Base-by-base conservation (phyloP, 192 early-diverging fungal species). In the Phlyctochytrium arcticum region DNA sequence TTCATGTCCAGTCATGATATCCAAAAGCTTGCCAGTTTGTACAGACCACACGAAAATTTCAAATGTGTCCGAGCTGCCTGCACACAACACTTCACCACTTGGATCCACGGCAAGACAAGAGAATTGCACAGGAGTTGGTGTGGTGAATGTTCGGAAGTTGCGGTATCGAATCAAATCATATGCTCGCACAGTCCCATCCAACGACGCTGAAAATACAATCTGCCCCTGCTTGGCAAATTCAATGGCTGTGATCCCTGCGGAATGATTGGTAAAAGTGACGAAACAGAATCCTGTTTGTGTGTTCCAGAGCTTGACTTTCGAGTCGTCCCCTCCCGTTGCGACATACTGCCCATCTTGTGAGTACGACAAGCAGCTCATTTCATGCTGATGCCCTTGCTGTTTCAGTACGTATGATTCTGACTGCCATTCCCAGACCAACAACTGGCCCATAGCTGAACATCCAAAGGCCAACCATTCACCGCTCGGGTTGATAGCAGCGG, bases 341-440 rank as follows among this genome's bases (percentile, higher is more conserved):
- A 99, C 76, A 61, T 86, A 90, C 73, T 98, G 94, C 21, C 95
- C 93, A 65, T 98, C 95, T 8, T 89, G 78, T 17, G 92, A 92
- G 72, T 96, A 98, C 0, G 89, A 82, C 0, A 97, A 65, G 29
- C 86, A 86, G 71, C 87, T 89, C 89, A 96, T 95, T 65, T 94
- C 92, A 78, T 95, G 91, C 44, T 87, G 90, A 60, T 99, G 98
- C 7, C 96, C 98, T 75, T 99, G 98, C 74, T 99, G 98, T 73
- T 98, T 99, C 46, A 99, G 80, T 36, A 99, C 90, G 67, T 99
- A 98, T 1, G 96, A 91, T 69, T 99, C 98, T 47, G 94, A 96
- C 76, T 96, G 92, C 98, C 98, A 99, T 73, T 99, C 98, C 98
- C 98, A 99, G 12, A 99, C 95, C 34, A 98, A 75, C 42, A 99